Conservation (phyloP, 208 protist genomes). For the Acanthamoeba healyi region DNA sequence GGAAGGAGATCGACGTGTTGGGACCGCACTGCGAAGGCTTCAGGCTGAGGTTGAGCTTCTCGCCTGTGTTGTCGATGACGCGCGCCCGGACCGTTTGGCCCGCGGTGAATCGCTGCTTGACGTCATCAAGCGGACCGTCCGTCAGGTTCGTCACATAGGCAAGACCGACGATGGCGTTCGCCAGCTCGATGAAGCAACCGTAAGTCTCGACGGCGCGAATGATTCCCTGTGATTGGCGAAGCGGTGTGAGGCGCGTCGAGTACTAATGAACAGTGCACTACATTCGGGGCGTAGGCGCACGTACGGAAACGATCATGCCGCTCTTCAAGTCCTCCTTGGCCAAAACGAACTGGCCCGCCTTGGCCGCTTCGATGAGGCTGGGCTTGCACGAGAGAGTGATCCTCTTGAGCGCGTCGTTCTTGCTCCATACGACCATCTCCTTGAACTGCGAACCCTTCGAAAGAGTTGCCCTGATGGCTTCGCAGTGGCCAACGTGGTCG, state of each 20-base stretch:
- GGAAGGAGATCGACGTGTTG: constrained; percentile 69
- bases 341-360: background rate
- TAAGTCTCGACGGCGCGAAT: constrained; percentile 39
- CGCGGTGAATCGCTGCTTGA: constrained; percentile 31
- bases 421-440: constrained; percentile 49
- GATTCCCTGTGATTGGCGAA: constrained; percentile 1
- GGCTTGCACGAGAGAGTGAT: constrained; percentile 69
- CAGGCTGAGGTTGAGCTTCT: constrained; percentile 68
- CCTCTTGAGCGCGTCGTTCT: constrained; percentile 45
- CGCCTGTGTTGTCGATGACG: constrained; percentile 56
- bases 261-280: background rate
- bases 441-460: constrained; percentile 1
- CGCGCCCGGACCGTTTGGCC: constrained; percentile 54
- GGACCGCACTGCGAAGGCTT: constrained; percentile 69
- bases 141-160: constrained; percentile 72
- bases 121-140: constrained; percentile 45
- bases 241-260: no score
- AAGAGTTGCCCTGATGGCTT: constrained; percentile 1
- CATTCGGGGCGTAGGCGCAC: background rate
- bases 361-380: constrained; percentile 57
- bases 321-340: constrained; percentile 57
- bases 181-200: constrained; percentile 73
- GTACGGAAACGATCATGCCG: constrained; percentile 52
- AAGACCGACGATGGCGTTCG: constrained; percentile 46
- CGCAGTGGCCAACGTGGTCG: constrained; percentile 54